Evolutionary conservation across 495 filamentous ascomycete genomes (phyloP).

Genomic region (Trichoderma asperelloides): DNA sequence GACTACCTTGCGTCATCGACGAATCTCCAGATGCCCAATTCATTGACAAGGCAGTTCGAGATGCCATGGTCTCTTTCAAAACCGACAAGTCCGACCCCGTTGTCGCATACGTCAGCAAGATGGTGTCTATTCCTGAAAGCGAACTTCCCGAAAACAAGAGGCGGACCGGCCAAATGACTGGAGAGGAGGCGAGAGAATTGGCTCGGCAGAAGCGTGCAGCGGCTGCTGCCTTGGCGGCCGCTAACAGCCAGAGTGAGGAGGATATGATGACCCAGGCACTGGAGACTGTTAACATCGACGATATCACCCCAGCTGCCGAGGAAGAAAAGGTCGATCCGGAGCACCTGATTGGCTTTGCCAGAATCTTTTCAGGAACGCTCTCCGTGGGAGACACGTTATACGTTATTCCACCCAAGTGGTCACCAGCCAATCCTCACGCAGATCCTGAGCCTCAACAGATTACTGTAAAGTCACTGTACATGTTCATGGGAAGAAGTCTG

Average conservation of each 20-base stretch:
- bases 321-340: conserved; percentile 62
- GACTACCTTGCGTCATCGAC: conserved; percentile 69
- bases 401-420: conserved; percentile 85
- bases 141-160: conserved; percentile 77
- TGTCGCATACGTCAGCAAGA: conserved; percentile 95
- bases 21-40: conserved; percentile 68
- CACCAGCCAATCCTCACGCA: conserved; percentile 66
- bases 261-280: conserved; percentile 25
- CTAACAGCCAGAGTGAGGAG: conserved; percentile 17
- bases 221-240: conserved; percentile 59
- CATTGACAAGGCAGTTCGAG: conserved; percentile 56
- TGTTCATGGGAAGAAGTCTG: conserved; percentile 88
- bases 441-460: conserved; percentile 73
- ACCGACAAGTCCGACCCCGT: conserved; percentile 60
- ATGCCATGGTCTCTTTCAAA: conserved; percentile 76
- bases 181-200: conserved; percentile 82
- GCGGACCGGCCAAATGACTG: conserved; percentile 60
- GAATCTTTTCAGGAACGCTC: conserved; percentile 84
- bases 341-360: conserved; percentile 87
- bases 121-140: conserved; percentile 89
- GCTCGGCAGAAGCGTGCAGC: conserved; percentile 84
- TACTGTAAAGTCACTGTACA: conserved; percentile 80
- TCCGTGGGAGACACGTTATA: conserved; percentile 86
- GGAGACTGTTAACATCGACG: conserved; percentile 36
- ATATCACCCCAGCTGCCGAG: conserved; percentile 39